phyloP scores from a whole-genome alignment of 257 asterid species.

The Hygrophila difformis region DNA sequence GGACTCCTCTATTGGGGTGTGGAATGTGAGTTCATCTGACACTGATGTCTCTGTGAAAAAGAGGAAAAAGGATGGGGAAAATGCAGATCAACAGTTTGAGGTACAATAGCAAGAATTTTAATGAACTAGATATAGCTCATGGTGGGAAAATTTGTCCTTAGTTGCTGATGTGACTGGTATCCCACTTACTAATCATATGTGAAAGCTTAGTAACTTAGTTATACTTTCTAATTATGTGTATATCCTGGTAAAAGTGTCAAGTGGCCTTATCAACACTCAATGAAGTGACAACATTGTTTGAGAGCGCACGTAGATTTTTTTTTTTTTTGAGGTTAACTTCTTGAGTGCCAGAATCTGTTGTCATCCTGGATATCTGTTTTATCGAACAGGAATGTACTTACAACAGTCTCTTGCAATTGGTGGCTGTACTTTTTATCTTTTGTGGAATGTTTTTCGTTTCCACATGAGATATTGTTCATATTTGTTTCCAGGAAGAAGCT shows the following conservation, averaged over 20 bases:
- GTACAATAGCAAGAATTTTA: slow-evolving; percentile 23
- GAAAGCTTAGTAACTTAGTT: not conserved
- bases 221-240: no score
- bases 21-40: slow-evolving; percentile 50
- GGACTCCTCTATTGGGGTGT: slow-evolving; percentile 72
- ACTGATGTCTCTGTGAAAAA: slow-evolving; percentile 61
- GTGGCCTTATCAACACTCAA: not conserved
- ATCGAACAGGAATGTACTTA: no score
- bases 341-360: not conserved
- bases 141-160: not conserved
- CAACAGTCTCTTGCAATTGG: slow-evolving; percentile 1
- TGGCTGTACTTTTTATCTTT: not conserved
- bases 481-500: slow-evolving; percentile 62
- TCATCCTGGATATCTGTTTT: not conserved
- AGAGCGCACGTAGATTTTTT: not conserved
- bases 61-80: slow-evolving; percentile 54
- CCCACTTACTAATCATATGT: slow-evolving; percentile 6
- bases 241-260: no score
- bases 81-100: slow-evolving; percentile 57
- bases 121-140: not conserved
- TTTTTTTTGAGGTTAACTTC: no score
- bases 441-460: no score
- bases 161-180: not conserved
- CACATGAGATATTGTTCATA: not conserved
- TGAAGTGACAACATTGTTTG: not conserved